Evolutionary conservation across 768 basidiomycete species (phyloP).

Genomic region (Podaxis pistillaris): DNA sequence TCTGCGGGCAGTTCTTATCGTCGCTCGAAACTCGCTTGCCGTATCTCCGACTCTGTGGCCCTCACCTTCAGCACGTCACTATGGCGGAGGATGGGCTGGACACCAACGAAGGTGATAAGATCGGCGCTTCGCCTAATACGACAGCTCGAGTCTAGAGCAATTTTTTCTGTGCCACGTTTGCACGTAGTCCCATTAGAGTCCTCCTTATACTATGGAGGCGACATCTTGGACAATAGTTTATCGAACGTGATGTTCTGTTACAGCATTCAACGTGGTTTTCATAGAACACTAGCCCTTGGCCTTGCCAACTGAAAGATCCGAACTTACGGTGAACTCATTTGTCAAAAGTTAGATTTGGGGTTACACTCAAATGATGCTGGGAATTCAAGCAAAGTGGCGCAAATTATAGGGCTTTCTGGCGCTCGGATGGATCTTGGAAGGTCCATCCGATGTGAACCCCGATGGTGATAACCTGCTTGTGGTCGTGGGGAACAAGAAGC

Average conservation of each 20-base stretch:
- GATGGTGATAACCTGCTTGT: background rate
- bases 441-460: conserved; percentile 13
- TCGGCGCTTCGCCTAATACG: background rate
- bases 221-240: background rate
- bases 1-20: no score
- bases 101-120: background rate
- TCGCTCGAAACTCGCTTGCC: background rate
- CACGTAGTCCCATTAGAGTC: background rate
- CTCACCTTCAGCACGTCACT: no score
- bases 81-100: no score
- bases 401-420: background rate
- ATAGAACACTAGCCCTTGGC: background rate
- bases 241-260: background rate
- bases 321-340: background rate
- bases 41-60: background rate
- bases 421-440: conserved; percentile 16
- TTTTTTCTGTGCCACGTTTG: background rate
- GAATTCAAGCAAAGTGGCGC: background rate
- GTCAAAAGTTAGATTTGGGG: background rate
- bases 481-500: background rate
- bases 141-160: background rate
- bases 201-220: background rate
- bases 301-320: background rate
- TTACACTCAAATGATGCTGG: background rate
- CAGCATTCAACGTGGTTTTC: background rate